Conservation (phyloP, 768 basidiomycete species). For the Lyophyllum decastes region DNA sequence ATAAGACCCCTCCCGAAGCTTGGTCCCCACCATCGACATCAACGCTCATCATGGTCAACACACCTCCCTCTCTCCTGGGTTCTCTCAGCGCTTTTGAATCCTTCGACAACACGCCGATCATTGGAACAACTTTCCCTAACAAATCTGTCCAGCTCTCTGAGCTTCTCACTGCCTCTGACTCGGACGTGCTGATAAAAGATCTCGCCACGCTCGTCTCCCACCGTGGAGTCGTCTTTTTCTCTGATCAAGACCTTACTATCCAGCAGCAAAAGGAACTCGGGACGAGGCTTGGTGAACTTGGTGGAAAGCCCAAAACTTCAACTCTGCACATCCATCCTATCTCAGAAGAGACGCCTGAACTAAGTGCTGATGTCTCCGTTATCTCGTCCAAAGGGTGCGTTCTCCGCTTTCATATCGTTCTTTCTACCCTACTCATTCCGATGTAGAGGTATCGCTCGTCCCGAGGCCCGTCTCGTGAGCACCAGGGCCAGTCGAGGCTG, state of each 20-base stretch:
- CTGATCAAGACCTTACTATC: slow-evolving; percentile 49
- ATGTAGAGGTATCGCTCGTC: slow-evolving; percentile 38
- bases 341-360: slow-evolving; percentile 46
- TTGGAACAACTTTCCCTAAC: slow-evolving; percentile 55
- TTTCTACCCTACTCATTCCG: neutral
- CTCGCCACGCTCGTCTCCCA: slow-evolving; percentile 54
- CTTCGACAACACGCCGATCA: slow-evolving; percentile 49
- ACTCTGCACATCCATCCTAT: slow-evolving; percentile 59
- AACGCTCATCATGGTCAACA: neutral
- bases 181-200: slow-evolving; percentile 53
- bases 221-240: slow-evolving; percentile 69
- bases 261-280: slow-evolving; percentile 54
- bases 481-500: slow-evolving; percentile 45
- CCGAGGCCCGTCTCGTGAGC: slow-evolving; percentile 24
- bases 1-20: neutral
- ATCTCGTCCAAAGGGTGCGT: slow-evolving; percentile 47
- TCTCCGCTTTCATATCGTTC: neutral
- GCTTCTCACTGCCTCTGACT: slow-evolving; percentile 43
- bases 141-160: slow-evolving; percentile 45
- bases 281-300: slow-evolving; percentile 46
- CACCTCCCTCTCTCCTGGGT: slow-evolving; percentile 3
- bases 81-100: slow-evolving; percentile 36
- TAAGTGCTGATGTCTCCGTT: slow-evolving; percentile 54
- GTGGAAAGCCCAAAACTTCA: slow-evolving; percentile 49
- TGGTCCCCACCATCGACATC: neutral